Percentiles rank a stretch among this genome's conserved stretches.
Conservation (phyloP, 805 yeast species). For the Wickerhamiella siamensis region DNA sequence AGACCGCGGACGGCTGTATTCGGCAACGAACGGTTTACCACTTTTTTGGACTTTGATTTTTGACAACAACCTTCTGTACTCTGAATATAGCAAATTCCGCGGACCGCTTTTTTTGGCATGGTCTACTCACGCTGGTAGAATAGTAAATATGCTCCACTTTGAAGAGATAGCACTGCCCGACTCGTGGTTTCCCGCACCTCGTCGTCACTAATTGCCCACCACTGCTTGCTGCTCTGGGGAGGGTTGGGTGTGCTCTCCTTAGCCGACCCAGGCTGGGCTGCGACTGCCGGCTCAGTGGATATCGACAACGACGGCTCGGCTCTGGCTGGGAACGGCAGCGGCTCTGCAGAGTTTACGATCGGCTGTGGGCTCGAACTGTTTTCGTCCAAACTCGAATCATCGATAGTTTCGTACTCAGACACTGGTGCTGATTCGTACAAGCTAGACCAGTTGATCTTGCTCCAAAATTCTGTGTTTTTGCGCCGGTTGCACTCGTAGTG, state of each 20-base stretch:
- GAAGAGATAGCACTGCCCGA: constrained; percentile 49
- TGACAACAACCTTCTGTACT: too few relatives aligned
- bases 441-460: constrained; percentile 1
- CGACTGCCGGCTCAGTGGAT: background rate
- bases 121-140: constrained; percentile 45
- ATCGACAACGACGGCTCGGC: background rate
- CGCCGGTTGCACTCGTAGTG: constrained; percentile 81
- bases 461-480: constrained; percentile 30
- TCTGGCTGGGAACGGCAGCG: background rate
- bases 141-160: constrained; percentile 69
- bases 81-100: too few relatives aligned
- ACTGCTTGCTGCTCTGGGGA: constrained; percentile 29
- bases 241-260: constrained; percentile 1
- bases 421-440: background rate
- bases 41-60: too few relatives aligned
- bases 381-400: too few relatives aligned
- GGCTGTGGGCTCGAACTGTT: background rate
- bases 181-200: constrained; percentile 46
- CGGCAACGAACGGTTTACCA: too few relatives aligned
- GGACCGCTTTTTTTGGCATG: too few relatives aligned
- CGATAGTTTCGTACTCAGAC: background rate
- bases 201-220: constrained; percentile 80
- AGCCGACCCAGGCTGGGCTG: background rate
- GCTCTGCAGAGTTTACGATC: background rate
- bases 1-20: too few relatives aligned